Percentiles rank a stretch among this genome's conserved stretches.
Conservation (phyloP, 1,284 basidiomycete species). For the Cutaneotrichosporon mucoides region DNA sequence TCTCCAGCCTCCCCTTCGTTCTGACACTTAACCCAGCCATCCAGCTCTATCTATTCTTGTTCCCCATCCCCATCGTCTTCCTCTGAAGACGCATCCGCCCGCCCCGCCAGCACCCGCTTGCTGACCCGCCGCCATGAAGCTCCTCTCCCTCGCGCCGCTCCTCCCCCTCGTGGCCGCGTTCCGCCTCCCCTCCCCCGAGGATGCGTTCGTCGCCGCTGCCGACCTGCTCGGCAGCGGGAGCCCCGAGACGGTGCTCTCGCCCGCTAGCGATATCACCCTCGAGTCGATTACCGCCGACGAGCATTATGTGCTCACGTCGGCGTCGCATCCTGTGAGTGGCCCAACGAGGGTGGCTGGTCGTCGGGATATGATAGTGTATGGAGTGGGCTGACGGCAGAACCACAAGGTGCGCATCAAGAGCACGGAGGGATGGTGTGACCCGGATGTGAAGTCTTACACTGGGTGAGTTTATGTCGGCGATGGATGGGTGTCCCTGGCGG, state of each 20-base stretch:
- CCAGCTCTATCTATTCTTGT: not conserved
- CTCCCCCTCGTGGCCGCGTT: constrained; percentile 23
- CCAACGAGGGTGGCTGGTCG: not conserved
- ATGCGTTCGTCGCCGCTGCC: constrained; percentile 28
- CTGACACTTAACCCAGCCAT: not conserved
- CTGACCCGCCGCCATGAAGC: not conserved
- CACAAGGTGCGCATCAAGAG: constrained; percentile 48
- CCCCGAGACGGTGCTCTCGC: constrained; percentile 17
- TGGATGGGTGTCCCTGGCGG: not conserved
- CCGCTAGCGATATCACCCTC: constrained; percentile 36
- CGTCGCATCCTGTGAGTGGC: constrained; percentile 30
- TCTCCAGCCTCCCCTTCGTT: not conserved
- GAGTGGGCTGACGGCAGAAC: constrained; percentile 19
- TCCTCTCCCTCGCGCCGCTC: constrained; percentile 11
- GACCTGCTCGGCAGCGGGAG: constrained; percentile 20
- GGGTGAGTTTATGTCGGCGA: constrained; percentile 19
- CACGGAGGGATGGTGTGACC: constrained; percentile 49
- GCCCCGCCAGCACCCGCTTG: too few relatives aligned
- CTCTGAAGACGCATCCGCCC: not conserved
- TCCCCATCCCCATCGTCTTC: constrained; percentile 1
- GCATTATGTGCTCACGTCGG: constrained; percentile 26
- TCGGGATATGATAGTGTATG: not conserved
- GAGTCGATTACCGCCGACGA: constrained; percentile 32
- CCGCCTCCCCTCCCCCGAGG: constrained; percentile 30
- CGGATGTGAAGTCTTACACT: constrained; percentile 40